These are phyloP conservation scores for Bonia amplexicaulis DNA, from an alignment of 176 grass and related monocot species.

Conservation along the genomic window DNA sequence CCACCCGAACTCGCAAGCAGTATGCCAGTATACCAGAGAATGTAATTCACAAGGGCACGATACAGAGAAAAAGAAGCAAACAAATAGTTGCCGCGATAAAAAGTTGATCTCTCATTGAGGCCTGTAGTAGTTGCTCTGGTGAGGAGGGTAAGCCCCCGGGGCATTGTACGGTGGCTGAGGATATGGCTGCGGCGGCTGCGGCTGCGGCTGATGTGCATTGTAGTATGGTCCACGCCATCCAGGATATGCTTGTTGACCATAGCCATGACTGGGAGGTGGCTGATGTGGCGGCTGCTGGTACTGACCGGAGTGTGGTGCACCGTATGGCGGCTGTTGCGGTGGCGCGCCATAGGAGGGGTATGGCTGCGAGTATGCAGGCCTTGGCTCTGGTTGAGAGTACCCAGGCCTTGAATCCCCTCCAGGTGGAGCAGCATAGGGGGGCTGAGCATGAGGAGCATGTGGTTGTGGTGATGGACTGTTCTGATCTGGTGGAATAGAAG, in stretches of 20 bases:
- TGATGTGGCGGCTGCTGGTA: constrained; percentile 46
- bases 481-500: constrained; percentile 48
- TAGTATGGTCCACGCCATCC: constrained; percentile 89
- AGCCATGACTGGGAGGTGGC: constrained; percentile 52
- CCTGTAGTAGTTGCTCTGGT: constrained; percentile 75
- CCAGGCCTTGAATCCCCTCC: constrained; percentile 36
- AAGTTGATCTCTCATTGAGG: constrained; percentile 43
- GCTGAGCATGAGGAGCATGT: constrained; percentile 38
- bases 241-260: constrained; percentile 85
- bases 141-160: constrained; percentile 49
- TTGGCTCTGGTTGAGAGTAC: constrained; percentile 53
- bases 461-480: constrained; percentile 40
- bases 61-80: constrained; percentile 14
- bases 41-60: constrained; percentile 25
- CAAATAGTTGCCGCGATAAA: background rate
- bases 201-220: constrained; percentile 57
- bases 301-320: constrained; percentile 38
- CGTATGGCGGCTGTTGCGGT: constrained; percentile 42
- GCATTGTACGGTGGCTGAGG: constrained; percentile 59
- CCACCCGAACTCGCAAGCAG: constrained; percentile 4
- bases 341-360: constrained; percentile 43
- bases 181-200: constrained; percentile 60
- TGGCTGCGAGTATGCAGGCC: constrained; percentile 53
- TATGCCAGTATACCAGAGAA: background rate
- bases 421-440: constrained; percentile 33